Conservation (phyloP, 2,329 filamentous ascomycete genomes). For the Septoria linicola region DNA sequence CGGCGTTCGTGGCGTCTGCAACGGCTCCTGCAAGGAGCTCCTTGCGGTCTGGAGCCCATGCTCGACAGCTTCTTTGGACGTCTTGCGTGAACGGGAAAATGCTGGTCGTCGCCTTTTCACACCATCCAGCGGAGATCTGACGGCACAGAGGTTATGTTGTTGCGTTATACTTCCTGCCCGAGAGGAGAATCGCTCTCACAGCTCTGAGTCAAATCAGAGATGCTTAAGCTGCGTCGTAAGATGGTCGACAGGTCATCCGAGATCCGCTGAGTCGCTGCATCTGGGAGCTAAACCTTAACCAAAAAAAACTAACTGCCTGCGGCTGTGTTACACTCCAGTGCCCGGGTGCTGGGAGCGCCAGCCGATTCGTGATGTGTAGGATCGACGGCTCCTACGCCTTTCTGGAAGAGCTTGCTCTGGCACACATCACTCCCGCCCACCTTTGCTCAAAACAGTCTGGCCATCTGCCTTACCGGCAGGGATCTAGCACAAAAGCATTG, state of each 20-base stretch:
- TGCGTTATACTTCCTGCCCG: too few species aligned
- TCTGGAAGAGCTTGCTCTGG: conserved; percentile 27
- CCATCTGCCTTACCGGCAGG: conserved; percentile 36
- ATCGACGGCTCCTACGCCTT: conserved; percentile 26
- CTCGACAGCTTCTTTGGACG: conserved; percentile 25
- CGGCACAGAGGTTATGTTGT: too few species aligned
- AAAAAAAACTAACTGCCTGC: conserved; percentile 31
- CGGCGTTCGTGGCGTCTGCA: conserved; percentile 31
- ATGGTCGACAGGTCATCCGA: conserved; percentile 12
- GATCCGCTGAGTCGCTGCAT: conserved; percentile 19
- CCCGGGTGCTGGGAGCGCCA: conserved; percentile 31
- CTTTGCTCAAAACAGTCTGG: conserved; percentile 30
- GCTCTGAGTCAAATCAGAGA: too few species aligned
- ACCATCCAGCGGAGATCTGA: background rate
- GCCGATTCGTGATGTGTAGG: conserved; percentile 34
- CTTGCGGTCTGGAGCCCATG: conserved; percentile 22
- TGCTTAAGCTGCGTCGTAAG: background rate
- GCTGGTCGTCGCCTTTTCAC: conserved; percentile 13
- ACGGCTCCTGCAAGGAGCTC: conserved; percentile 33
- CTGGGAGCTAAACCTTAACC: conserved; percentile 29
- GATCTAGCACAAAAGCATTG: conserved; percentile 41
- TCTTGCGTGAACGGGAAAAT: conserved; percentile 19
- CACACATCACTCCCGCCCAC: conserved; percentile 24
- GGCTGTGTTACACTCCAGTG: conserved; percentile 30
- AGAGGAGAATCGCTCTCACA: too few species aligned